A percentile compares a stretch with the other conserved stretches of the same genome.
Evolutionary conservation across 2,329 filamentous ascomycete species (phyloP).

Genomic region (Ophiostoma piceae): DNA sequence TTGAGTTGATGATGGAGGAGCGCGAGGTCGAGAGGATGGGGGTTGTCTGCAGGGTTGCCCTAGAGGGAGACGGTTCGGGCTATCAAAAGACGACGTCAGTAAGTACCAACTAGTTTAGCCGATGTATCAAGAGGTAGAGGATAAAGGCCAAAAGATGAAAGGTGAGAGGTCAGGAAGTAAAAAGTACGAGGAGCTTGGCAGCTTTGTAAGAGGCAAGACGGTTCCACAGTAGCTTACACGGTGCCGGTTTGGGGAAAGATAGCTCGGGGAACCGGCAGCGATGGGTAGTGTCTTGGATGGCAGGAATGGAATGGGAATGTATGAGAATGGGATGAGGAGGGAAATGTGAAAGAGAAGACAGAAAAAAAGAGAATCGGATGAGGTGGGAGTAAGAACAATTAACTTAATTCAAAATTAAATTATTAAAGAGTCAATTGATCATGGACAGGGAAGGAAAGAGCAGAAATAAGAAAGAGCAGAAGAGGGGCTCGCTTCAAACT

Average conservation of each 20-base stretch:
- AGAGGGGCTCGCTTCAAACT: not conserved
- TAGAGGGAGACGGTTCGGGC: not conserved
- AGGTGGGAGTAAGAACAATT: not conserved
- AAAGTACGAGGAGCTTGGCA: constrained; percentile 7
- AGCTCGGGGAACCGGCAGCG: constrained; percentile 3
- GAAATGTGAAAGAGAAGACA: not conserved
- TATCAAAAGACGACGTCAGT: not conserved
- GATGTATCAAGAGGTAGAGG: too few relatives aligned
- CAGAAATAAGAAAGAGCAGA: too few relatives aligned
- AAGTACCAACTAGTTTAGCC: not conserved
- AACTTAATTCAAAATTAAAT: not conserved
- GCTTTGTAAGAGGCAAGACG: constrained; percentile 21
- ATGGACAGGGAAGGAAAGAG: not conserved
- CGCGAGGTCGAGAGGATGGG: constrained; percentile 21
- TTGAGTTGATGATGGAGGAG: constrained; percentile 39
- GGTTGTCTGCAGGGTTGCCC: constrained; percentile 4
- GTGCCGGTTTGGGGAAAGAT: constrained; percentile 6
- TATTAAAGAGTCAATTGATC: not conserved
- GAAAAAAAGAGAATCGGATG: not conserved
- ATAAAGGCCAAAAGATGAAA: not conserved
- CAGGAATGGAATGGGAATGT: not conserved
- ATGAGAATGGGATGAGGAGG: not conserved
- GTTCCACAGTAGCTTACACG: constrained; percentile 15
- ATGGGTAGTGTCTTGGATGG: not conserved
- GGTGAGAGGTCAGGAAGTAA: constrained; percentile 4